phyloP scores from a whole-genome alignment of 805 yeast genomes.

The Myxozyma kluyveri region DNA sequence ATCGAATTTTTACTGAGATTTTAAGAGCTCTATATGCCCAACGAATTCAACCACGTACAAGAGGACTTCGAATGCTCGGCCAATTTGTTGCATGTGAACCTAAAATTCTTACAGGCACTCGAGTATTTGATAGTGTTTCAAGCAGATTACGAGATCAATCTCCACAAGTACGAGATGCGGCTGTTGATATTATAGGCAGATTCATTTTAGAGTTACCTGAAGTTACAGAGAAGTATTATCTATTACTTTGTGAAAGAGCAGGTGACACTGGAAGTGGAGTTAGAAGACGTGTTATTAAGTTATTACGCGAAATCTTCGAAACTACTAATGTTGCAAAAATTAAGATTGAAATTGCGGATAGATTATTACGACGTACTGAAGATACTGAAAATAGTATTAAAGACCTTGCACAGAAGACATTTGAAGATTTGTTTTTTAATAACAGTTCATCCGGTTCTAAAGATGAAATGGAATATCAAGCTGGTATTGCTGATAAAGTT shows the following conservation, averaged over 20 bases:
- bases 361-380: constrained; percentile 53
- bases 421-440: constrained; percentile 21
- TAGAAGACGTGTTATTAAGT: constrained; percentile 57
- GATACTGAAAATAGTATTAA: constrained; percentile 59
- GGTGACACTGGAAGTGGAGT: constrained; percentile 64
- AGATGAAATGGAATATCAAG: constrained; percentile 9
- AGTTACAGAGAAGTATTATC: constrained; percentile 49
- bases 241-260: constrained; percentile 48
- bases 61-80: constrained; percentile 65
- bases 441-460: neutral
- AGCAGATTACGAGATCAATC: constrained; percentile 57
- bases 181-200: constrained; percentile 60
- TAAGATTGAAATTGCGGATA: constrained; percentile 49
- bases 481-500: constrained; percentile 11
- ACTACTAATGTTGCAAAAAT: constrained; percentile 35
- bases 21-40: constrained; percentile 49
- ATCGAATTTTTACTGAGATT: constrained; percentile 51
- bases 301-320: constrained; percentile 50
- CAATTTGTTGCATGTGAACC: constrained; percentile 54
- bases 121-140: constrained; percentile 53
- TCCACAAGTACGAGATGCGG: constrained; percentile 73
- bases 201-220: constrained; percentile 48
- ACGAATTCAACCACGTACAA: constrained; percentile 54
- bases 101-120: constrained; percentile 48
- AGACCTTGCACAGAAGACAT: constrained; percentile 11